phyloP scores from a whole-genome alignment of 2,329 filamentous ascomycete genomes.

The Ophiocordyceps camponoti-saundersi region DNA sequence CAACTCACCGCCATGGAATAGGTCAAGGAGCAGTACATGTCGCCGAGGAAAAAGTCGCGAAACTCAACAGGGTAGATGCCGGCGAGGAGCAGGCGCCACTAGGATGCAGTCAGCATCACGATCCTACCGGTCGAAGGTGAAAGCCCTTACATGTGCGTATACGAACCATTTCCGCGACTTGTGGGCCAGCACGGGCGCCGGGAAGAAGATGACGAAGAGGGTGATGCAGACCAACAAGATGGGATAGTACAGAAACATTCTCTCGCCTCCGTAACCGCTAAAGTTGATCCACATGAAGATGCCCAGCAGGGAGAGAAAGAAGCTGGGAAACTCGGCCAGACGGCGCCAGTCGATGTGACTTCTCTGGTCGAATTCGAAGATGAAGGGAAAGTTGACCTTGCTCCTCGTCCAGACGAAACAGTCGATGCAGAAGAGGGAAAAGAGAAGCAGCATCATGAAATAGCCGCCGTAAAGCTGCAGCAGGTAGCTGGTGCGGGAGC shows the following conservation, averaged over 20 bases:
- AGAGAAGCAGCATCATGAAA: slow-evolving; percentile 66
- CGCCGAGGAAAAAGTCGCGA: slow-evolving; percentile 89
- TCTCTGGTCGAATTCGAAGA: slow-evolving; percentile 88
- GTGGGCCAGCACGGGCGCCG: slow-evolving; percentile 56
- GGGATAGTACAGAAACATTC: slow-evolving; percentile 73
- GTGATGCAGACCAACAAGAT: slow-evolving; percentile 60
- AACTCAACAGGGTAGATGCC: slow-evolving; percentile 91
- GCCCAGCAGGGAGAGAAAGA: slow-evolving; percentile 64
- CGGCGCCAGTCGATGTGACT: slow-evolving; percentile 82
- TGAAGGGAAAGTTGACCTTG: slow-evolving; percentile 91
- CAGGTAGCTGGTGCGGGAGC: slow-evolving; percentile 45
- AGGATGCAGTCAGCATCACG: slow-evolving; percentile 3
- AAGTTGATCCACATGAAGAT: slow-evolving; percentile 87
- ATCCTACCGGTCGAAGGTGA: background rate
- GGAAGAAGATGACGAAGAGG: slow-evolving; percentile 54
- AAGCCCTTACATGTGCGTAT: slow-evolving; percentile 62
- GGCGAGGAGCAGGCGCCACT: slow-evolving; percentile 75
- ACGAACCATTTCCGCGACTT: slow-evolving; percentile 71
- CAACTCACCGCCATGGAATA: slow-evolving; percentile 68
- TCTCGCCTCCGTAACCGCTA: slow-evolving; percentile 42
- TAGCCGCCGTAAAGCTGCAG: slow-evolving; percentile 88
- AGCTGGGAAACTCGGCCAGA: slow-evolving; percentile 69
- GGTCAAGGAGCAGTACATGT: slow-evolving; percentile 92
- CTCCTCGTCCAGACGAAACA: slow-evolving; percentile 67
- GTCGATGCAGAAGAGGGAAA: slow-evolving; percentile 70